phyloP scores from a whole-genome alignment of 441 rosid species.

The Populus hybrid region DNA sequence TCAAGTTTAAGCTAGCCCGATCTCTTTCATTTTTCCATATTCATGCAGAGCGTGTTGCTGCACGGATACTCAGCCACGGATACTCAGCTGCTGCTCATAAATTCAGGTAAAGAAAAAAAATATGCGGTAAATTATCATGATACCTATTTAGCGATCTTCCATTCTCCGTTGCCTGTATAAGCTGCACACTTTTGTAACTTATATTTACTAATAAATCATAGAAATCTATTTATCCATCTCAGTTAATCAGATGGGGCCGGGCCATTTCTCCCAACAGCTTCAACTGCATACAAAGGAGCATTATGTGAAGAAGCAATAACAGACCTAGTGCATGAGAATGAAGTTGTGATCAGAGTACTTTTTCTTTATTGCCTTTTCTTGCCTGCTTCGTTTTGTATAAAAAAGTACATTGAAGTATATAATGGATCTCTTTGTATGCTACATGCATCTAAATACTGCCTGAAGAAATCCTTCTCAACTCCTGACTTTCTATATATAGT shows the following conservation, averaged over 20 bases:
- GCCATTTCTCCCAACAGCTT: not conserved
- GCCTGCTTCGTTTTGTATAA: not conserved
- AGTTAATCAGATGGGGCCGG: not conserved
- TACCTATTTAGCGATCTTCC: not conserved
- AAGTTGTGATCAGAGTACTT: not conserved
- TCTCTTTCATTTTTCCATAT: not conserved
- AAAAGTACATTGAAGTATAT: not conserved
- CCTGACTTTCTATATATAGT: not conserved
- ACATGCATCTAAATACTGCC: not conserved
- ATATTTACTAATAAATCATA: not conserved
- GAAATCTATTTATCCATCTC: not conserved
- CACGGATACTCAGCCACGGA: not conserved
- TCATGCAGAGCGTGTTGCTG: not conserved
- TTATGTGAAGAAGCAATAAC: not conserved
- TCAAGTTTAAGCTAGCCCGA: not conserved
- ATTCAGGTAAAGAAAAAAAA: not conserved
- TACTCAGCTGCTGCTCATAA: not conserved
- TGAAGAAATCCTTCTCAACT: not conserved
- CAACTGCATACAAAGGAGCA: not conserved
- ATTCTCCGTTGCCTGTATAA: not conserved
- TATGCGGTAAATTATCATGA: not conserved
- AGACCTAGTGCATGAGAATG: not conserved
- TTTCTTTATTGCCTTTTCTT: not conserved
- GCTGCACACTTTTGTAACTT: not conserved
- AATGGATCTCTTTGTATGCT: no score